These are phyloP conservation scores for Aspergillus fischeri DNA, from an alignment of 2,329 filamentous ascomycete species.

Conservation along the genomic window DNA sequence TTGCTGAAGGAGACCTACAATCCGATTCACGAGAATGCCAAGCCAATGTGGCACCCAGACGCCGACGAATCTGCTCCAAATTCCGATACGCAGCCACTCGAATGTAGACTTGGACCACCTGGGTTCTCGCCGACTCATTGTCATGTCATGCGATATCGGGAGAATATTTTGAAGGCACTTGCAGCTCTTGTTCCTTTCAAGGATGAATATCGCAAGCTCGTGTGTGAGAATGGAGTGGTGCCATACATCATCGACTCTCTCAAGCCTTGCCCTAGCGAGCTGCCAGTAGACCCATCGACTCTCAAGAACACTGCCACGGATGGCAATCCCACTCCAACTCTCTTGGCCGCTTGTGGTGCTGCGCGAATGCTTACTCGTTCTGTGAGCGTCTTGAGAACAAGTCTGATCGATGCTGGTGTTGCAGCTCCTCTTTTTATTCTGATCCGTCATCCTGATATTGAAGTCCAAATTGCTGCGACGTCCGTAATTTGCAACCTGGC, in stretches of 20 bases:
- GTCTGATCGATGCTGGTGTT: conserved; percentile 79
- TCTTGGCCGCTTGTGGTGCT: conserved; percentile 80
- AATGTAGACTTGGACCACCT: conserved; percentile 54
- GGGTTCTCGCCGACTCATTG: conserved; percentile 58
- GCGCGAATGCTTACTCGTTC: conserved; percentile 79
- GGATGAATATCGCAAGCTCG: conserved; percentile 75
- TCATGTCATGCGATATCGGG: conserved; percentile 72
- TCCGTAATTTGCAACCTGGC: conserved; percentile 81
- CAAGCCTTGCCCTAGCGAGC: conserved; percentile 47
- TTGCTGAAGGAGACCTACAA: conserved; percentile 66
- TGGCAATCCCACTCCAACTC: conserved; percentile 73
- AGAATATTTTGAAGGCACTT: conserved; percentile 71
- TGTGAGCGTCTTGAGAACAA: conserved; percentile 77
- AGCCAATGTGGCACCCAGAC: conserved; percentile 54
- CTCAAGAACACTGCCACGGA: conserved; percentile 48
- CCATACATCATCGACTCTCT: conserved; percentile 81
- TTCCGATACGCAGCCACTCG: conserved; percentile 23
- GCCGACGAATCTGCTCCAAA: conserved; percentile 18
- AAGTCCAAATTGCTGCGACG: conserved; percentile 82
- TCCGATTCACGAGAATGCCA: conserved; percentile 46
- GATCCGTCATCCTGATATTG: conserved; percentile 67
- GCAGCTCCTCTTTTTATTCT: conserved; percentile 72
- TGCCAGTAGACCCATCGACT: conserved; percentile 23
- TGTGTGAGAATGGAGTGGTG: conserved; percentile 78
- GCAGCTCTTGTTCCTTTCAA: conserved; percentile 77